Evolutionary conservation across 1,284 basidiomycete genomes (phyloP), one percentile per base, ranked within the genome.

Genomic region (Marasmius sp.): DNA sequence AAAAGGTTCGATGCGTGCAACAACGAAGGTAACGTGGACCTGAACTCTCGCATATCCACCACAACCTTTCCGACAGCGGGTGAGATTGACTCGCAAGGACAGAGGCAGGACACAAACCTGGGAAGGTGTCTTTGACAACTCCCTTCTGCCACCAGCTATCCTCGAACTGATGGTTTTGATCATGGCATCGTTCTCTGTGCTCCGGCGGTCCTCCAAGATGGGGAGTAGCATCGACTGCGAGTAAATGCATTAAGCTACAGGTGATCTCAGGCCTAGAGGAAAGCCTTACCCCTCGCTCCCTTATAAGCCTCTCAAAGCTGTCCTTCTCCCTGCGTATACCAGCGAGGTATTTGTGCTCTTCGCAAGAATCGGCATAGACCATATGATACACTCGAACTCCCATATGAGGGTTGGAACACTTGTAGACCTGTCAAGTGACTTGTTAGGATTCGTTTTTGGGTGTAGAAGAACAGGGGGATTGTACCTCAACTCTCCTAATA

Each of bases 11-110:
- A 85, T 0, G 92, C 93, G 71, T 99, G 95, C 12, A 99, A 78
- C 7, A 98, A 76, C 0, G 94, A 96, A 0, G 97, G 97, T 20
- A 99, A 78, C 0, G 94, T 90, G 0, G 96, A 98, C 22, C 96
- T 84, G 74, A 99, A 98, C 73, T 99, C 97, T 68, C 97, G 87
- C 85, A 98, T 92, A 74, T 98, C 97, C 12, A 98, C 95, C 59
- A 99, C 89, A 61, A 99, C 89, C 93, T 95, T 65, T 0, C 33
- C 12, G 58, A 38, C 33, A 59, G 18, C 50, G 47, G 55, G 49
- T 49, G 48, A 58, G 34, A 59, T 48, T 20, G 20, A 33, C 38
- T 37, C 41, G 52, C 8, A 58, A 18, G 39, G 7, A 51, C 59
- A 5, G 16, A 8, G 10, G 27, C 18, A 27, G 45, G 9, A 57